These are phyloP conservation scores for Helotiales sp. DNA, from an alignment of 2,329 filamentous ascomycete species.

Conservation along the genomic window DNA sequence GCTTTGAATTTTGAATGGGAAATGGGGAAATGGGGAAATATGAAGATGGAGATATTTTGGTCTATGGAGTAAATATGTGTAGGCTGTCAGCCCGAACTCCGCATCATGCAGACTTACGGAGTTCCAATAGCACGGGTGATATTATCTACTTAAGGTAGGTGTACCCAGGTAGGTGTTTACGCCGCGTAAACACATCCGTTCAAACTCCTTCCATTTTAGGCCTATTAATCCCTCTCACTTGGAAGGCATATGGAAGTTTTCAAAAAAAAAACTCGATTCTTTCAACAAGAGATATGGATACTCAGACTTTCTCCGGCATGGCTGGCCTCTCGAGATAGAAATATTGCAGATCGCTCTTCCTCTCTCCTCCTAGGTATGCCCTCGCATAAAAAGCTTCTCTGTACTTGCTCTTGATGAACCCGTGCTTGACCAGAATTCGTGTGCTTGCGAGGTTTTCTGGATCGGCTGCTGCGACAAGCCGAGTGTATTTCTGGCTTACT, in stretches of 20 bases:
- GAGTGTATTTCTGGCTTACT: slow-evolving; percentile 23
- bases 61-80: background rate
- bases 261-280: too few relatives aligned
- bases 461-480: slow-evolving; percentile 26
- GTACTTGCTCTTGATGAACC: slow-evolving; percentile 29
- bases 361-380: background rate
- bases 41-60: background rate
- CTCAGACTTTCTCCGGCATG: background rate
- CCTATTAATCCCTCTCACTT: background rate
- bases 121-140: background rate
- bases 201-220: background rate
- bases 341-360: slow-evolving; percentile 25
- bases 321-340: slow-evolving; percentile 23
- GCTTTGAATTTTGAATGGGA: background rate
- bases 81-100: background rate
- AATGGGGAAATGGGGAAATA: too few relatives aligned
- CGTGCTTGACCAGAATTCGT: slow-evolving; percentile 31
- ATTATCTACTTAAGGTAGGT: too few relatives aligned
- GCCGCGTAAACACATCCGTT: background rate
- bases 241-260: too few relatives aligned
- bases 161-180: too few relatives aligned
- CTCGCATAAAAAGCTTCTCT: slow-evolving; percentile 20
- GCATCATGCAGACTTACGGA: background rate
- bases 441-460: slow-evolving; percentile 33
- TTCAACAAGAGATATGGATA: too few relatives aligned